These are phyloP conservation scores for Podospora comata DNA, from an alignment of 495 filamentous ascomycete species.

Conservation along the genomic window DNA sequence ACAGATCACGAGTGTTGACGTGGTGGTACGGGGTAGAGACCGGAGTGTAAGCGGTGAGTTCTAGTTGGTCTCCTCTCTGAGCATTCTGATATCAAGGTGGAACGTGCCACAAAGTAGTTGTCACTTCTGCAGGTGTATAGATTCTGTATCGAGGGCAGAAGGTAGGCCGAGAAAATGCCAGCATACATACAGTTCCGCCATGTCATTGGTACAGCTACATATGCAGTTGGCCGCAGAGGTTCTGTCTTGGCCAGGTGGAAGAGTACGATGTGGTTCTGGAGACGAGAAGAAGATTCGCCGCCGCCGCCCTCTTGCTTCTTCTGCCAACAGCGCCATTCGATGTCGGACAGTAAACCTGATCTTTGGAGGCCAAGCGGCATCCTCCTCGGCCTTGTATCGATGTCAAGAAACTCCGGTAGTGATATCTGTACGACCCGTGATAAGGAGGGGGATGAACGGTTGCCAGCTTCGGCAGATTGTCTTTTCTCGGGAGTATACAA, in stretches of 20 bases:
- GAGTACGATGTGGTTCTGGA: background rate
- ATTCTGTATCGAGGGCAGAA: background rate
- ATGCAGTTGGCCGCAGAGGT: background rate
- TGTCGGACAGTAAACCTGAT: background rate
- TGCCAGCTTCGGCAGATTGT: background rate
- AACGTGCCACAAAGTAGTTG: background rate
- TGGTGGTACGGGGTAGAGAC: background rate
- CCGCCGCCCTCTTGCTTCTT: background rate
- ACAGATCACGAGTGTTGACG: background rate
- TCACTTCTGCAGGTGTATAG: background rate
- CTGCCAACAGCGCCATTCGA: background rate
- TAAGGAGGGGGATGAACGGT: background rate
- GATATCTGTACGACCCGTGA: no score
- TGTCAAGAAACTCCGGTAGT: no score
- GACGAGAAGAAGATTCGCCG: background rate
- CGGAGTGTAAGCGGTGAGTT: background rate
- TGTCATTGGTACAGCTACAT: background rate
- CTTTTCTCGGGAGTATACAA: background rate
- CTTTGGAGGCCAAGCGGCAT: no score
- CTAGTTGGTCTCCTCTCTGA: background rate
- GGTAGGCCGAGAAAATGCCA: background rate
- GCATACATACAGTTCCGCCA: background rate
- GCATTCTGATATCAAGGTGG: background rate
- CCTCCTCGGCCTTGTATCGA: no score
- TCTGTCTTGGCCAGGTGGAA: background rate